Evolutionary conservation across 2,329 filamentous ascomycete genomes (phyloP).

Genomic region (Capronia coronata): DNA sequence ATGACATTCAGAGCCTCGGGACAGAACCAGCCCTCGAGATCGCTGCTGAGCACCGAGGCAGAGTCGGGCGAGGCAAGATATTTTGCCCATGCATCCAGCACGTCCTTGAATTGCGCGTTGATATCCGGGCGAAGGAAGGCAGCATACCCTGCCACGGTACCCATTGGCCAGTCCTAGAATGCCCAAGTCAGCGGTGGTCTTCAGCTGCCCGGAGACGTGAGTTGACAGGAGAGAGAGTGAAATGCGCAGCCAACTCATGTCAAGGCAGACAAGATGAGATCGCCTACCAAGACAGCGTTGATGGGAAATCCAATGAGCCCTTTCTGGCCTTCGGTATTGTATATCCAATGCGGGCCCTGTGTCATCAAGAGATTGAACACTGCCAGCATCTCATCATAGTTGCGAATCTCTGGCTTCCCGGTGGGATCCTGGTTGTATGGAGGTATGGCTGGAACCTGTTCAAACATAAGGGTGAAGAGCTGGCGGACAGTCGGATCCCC

Average conservation of each 20-base stretch:
- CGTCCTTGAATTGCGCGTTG: constrained; percentile 46
- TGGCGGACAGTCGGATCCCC: not conserved
- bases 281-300: constrained; percentile 46
- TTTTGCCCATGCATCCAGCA: constrained; percentile 46
- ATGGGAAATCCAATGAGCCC: constrained; percentile 52
- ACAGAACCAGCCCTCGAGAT: constrained; percentile 38
- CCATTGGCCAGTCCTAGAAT: constrained; percentile 49
- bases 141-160: constrained; percentile 47
- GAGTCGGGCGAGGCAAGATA: constrained; percentile 46
- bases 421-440: constrained; percentile 55
- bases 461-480: constrained; percentile 3
- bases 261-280: no score
- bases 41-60: constrained; percentile 40
- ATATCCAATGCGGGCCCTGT: constrained; percentile 39
- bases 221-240: not conserved
- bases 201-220: no score
- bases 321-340: constrained; percentile 29
- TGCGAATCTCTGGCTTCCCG: constrained; percentile 53
- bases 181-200: not conserved
- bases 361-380: constrained; percentile 54
- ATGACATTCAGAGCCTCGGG: constrained; percentile 35
- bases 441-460: constrained; percentile 27
- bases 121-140: constrained; percentile 50
- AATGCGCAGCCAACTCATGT: not conserved
- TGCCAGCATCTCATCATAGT: constrained; percentile 60